Evolutionary conservation across 2,329 filamentous ascomycete genomes (phyloP), one percentile per base, ranked within the genome.

Genomic region (Penicillium hordei): DNA sequence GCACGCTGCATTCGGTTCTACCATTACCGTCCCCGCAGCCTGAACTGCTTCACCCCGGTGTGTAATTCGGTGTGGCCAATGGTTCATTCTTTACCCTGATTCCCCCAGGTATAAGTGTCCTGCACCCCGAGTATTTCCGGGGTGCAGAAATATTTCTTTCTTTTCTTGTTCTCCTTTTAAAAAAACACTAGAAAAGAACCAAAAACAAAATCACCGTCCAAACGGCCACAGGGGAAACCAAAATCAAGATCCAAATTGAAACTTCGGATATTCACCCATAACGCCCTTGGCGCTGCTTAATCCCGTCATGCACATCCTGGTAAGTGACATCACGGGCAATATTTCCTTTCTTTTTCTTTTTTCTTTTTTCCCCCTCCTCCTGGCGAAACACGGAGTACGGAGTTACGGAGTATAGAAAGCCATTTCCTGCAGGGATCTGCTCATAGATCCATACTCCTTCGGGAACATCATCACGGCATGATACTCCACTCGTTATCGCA

Each of bases 261-360:
- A 8, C 29, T 19, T 40, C 25, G 34, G 40, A 52, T 51, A 51
- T 44, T 44, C 45, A n/a, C 31, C 25, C 48, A 45, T 52, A 55
- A 50, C 54, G 48, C 46, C 36, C 48, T 54, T 54, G 51, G 54
- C 57, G 61, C 60, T 51, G 44, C 15, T 44, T 54, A 60, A 48
- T 49, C 48, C 38, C 60, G 53, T 38, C 58, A 79, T 80, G 78
- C 78, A 80, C 72, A 79, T 80, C 61, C 72, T 80, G 63, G 78
- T 80, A 77, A 67, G 75, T 64, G 23, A 39, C 42, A 38, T 49
- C 51, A 50, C 45, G 36, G n/a, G 36, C 38, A 33, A 27, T 12
- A 21, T 19, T 27, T 48, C 23, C 9, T 38, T 50, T 38, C 19
- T 42, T 55, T 61, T 58, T 17, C 15, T 2, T 1, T 58, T 43